Percentiles rank a stretch among this genome's conserved stretches.
phyloP scores from a whole-genome alignment of 129 eudicot genomes.

The Deinandra increscens region DNA sequence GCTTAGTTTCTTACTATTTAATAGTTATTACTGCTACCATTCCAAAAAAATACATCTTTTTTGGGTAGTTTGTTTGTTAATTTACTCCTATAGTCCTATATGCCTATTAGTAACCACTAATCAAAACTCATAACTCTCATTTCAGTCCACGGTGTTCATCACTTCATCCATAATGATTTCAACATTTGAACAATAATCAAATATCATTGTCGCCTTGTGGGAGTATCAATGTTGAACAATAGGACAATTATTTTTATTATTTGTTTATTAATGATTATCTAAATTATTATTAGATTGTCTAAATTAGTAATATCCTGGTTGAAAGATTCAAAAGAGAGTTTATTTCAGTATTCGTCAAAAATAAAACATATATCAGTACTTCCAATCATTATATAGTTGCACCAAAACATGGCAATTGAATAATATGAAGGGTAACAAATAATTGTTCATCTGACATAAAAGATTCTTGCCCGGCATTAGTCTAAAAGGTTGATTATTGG shows the following conservation, averaged over 20 bases:
- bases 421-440: background rate
- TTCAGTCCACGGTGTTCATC: background rate
- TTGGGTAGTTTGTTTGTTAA: background rate
- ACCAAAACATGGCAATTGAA: background rate
- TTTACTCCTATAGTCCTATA: background rate
- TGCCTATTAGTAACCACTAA: background rate
- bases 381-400: background rate
- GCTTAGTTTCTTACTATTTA: background rate
- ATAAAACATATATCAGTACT: background rate
- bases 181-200: background rate
- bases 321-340: background rate
- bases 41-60: background rate
- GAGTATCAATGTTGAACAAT: background rate
- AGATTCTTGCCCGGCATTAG: background rate
- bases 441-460: background rate
- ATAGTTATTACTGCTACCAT: slow-evolving; percentile 1
- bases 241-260: background rate
- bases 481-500: background rate
- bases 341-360: background rate
- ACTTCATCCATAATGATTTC: background rate
- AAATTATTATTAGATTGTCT: background rate
- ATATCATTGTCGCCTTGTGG: background rate
- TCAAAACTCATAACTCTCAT: background rate
- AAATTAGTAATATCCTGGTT: background rate
- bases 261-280: background rate